Conservation (phyloP, 257 asterid genomes). For the Fraxinus americana region DNA sequence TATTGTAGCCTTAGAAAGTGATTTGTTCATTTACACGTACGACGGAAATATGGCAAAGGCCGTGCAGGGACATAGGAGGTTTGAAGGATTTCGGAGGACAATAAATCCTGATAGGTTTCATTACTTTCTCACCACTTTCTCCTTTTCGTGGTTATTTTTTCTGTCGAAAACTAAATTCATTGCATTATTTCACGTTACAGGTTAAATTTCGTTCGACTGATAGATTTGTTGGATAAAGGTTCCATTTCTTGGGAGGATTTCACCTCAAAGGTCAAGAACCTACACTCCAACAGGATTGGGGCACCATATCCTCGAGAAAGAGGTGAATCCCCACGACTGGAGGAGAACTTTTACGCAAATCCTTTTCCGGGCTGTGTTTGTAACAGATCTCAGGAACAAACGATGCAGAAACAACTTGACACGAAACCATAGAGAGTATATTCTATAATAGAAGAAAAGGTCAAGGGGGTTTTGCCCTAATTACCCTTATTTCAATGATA, state of each 20-base stretch:
- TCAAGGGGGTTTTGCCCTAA: too few species aligned
- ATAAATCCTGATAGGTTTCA: slow-evolving; percentile 63
- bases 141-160: background rate
- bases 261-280: slow-evolving; percentile 40
- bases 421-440: background rate
- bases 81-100: slow-evolving; percentile 58
- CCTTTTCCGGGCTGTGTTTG: slow-evolving; percentile 72
- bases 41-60: slow-evolving; percentile 83
- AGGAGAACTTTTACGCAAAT: slow-evolving; percentile 70
- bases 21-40: slow-evolving; percentile 61
- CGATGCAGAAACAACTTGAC: slow-evolving; percentile 23
- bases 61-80: slow-evolving; percentile 72
- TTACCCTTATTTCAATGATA: too few species aligned
- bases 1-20: slow-evolving; percentile 62
- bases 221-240: slow-evolving; percentile 50
- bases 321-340: slow-evolving; percentile 45
- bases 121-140: background rate
- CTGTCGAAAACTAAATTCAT: slow-evolving; percentile 3
- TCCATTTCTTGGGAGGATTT: slow-evolving; percentile 49
- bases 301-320: slow-evolving; percentile 51
- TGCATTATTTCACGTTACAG: slow-evolving; percentile 32
- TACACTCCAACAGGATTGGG: slow-evolving; percentile 56
- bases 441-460: too few species aligned
- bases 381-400: slow-evolving; percentile 31
- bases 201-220: slow-evolving; percentile 47